Percentiles rank a stretch among this genome's conserved stretches.
Conservation (phyloP, 2,329 filamentous ascomycete species). For the Fusarium sp. region DNA sequence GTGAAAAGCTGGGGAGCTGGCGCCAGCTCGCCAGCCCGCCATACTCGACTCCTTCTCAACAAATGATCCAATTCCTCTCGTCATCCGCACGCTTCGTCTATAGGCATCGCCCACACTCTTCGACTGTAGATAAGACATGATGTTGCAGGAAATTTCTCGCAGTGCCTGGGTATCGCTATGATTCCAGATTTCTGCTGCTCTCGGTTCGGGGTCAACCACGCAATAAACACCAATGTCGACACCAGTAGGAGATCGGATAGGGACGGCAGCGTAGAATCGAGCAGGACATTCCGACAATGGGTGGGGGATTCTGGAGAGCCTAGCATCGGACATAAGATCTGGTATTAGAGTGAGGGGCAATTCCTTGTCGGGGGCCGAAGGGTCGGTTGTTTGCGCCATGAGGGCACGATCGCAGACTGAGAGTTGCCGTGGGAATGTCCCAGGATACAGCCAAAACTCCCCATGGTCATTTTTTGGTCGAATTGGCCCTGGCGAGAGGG, state of each 20-base stretch:
- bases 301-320: constrained; percentile 48
- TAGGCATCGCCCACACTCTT: constrained; percentile 50
- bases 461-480: constrained; percentile 16
- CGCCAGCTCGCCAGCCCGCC: constrained; percentile 45
- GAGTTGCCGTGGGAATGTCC: constrained; percentile 48
- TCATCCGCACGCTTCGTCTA: constrained; percentile 56
- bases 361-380: background rate
- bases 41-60: constrained; percentile 55
- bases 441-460: constrained; percentile 48
- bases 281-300: constrained; percentile 37
- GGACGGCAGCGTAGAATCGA: constrained; percentile 60
- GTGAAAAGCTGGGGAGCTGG: constrained; percentile 20
- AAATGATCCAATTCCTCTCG: constrained; percentile 57
- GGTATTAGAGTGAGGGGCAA: constrained; percentile 55
- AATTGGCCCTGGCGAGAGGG: constrained; percentile 54
- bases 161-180: constrained; percentile 48
- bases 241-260: constrained; percentile 56
- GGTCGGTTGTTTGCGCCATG: constrained; percentile 5
- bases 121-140: constrained; percentile 58
- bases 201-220: constrained; percentile 44
- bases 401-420: constrained; percentile 51
- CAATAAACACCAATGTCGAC: constrained; percentile 61
- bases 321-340: constrained; percentile 53
- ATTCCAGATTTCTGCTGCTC: constrained; percentile 42
- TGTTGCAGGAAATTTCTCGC: constrained; percentile 50